A percentile compares a stretch with the other conserved stretches of the same genome.
Evolutionary conservation across 2,329 filamentous ascomycete genomes (phyloP).

Genomic region (Penicillium brasilianum): DNA sequence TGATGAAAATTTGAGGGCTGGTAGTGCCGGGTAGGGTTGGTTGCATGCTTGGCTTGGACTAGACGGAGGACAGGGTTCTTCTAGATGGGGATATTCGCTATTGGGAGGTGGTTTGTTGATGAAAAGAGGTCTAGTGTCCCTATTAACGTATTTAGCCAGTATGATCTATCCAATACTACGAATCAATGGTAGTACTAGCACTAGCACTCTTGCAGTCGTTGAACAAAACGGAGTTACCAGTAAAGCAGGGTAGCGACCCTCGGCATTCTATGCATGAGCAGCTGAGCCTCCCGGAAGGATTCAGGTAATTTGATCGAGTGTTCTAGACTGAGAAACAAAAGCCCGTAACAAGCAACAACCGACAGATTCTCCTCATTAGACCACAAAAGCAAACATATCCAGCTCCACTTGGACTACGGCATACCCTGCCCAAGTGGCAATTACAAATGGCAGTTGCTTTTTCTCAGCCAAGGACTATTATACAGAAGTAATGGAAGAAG

Average conservation of each 20-base stretch:
- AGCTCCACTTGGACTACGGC: background rate
- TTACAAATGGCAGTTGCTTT: background rate
- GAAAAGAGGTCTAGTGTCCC: too few relatives aligned
- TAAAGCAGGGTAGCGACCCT: background rate
- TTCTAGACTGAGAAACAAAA: background rate
- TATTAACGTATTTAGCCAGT: too few relatives aligned
- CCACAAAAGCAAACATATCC: constrained; percentile 1
- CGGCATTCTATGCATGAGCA: background rate
- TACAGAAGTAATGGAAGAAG: background rate
- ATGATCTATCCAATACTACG: too few relatives aligned
- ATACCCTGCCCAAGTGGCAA: background rate
- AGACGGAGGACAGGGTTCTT: background rate
- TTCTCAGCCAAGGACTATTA: background rate
- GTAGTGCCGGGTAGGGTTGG: background rate
- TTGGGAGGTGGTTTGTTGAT: too few relatives aligned
- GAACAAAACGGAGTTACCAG: background rate
- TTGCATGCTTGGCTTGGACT: background rate
- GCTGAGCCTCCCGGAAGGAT: background rate
- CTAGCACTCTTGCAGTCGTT: background rate
- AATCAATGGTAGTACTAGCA: too few relatives aligned
- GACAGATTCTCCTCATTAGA: background rate
- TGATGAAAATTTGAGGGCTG: background rate
- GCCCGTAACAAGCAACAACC: background rate
- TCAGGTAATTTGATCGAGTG: background rate
- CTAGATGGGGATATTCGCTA: too few relatives aligned